Conservation (phyloP, 345 rosid genomes). For the Salix koriyanagi region DNA sequence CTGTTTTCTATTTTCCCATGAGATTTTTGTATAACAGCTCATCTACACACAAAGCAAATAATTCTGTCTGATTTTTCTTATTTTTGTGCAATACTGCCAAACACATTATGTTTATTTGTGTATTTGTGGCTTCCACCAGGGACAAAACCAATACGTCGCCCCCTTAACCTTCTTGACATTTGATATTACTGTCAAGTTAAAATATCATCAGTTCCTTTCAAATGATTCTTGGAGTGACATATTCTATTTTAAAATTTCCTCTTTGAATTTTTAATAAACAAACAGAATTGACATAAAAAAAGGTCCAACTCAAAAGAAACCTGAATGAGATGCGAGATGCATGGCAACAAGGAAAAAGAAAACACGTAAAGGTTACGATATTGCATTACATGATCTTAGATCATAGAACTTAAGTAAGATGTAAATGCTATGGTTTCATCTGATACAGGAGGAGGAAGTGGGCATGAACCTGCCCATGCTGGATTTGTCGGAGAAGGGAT, state of each 20-base stretch:
- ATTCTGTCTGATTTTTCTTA: background rate
- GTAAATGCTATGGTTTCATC: background rate
- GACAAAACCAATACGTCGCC: background rate
- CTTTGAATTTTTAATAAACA: background rate
- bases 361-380: background rate
- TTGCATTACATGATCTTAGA: background rate
- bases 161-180: background rate
- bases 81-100: background rate
- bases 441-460: slow-evolving; percentile 89
- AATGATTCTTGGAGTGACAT: background rate
- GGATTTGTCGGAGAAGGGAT: slow-evolving; percentile 99
- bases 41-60: background rate
- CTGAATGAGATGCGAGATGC: background rate
- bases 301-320: background rate
- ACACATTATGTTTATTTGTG: background rate
- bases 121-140: background rate
- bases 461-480: slow-evolving; percentile 98
- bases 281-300: background rate
- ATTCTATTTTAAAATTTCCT: background rate
- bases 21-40: background rate
- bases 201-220: background rate
- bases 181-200: background rate
- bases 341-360: background rate
- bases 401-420: background rate
- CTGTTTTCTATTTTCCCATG: background rate